These are phyloP conservation scores for Eucalyptus erythrocorys DNA, from an alignment of 345 rosid species.

Conservation along the genomic window DNA sequence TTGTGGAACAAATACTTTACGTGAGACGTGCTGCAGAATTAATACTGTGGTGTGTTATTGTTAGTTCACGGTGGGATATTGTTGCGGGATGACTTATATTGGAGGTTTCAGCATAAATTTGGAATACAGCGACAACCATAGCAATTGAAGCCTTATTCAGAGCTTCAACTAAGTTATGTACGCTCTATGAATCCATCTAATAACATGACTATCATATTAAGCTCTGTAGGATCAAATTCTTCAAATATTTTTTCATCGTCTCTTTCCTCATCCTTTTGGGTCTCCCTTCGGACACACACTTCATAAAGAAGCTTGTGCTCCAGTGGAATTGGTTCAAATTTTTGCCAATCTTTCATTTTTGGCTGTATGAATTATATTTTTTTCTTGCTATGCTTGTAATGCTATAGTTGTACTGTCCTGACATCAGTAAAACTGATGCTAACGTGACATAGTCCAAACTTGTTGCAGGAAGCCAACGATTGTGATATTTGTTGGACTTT, in stretches of 20 bases:
- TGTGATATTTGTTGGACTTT: too few relatives aligned
- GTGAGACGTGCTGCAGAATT: neutral
- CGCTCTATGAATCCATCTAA: neutral
- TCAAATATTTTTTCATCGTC: neutral
- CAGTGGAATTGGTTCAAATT: too few relatives aligned
- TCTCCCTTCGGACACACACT: neutral
- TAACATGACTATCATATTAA: too few relatives aligned
- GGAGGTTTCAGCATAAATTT: neutral
- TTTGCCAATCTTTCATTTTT: too few relatives aligned
- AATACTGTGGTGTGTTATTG: neutral
- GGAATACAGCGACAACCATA: neutral
- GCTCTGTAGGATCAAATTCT: neutral
- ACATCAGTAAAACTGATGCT: too few relatives aligned
- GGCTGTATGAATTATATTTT: too few relatives aligned
- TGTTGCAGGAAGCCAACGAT: too few relatives aligned
- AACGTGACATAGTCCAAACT: too few relatives aligned
- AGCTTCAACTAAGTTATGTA: neutral
- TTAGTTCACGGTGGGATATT: too few relatives aligned
- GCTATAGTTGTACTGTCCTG: too few relatives aligned
- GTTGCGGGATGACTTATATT: neutral
- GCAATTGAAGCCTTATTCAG: neutral
- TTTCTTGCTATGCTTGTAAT: too few relatives aligned
- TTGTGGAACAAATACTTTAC: neutral
- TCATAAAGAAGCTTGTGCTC: neutral
- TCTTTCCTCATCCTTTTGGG: neutral